Evolutionary conservation across 2,329 filamentous ascomycete genomes (phyloP).

Genomic region (Monosporascus sp.): DNA sequence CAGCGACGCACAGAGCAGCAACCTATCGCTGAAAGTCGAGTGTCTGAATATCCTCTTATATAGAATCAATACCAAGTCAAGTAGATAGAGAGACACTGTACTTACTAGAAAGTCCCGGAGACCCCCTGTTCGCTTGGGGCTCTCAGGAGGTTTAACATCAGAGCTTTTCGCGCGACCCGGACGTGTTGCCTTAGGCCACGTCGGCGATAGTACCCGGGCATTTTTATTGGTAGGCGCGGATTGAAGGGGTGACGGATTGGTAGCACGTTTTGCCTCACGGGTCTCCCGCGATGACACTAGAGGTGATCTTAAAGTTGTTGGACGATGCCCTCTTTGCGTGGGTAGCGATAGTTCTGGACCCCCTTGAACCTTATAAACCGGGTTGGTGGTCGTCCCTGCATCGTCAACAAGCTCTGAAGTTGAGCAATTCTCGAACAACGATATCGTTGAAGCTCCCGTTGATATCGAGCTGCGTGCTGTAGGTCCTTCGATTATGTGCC

Average conservation of each 20-base stretch:
- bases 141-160: constrained; percentile 8
- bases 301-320: constrained; percentile 17
- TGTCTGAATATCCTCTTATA: constrained; percentile 25
- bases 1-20: constrained; percentile 18
- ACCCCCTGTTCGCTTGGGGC: constrained; percentile 14
- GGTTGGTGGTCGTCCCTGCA: background rate
- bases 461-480: background rate
- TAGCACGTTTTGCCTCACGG: constrained; percentile 6
- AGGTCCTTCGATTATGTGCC: background rate
- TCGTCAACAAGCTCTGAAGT: background rate
- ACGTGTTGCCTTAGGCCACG: constrained; percentile 2
- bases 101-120: constrained; percentile 20
- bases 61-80: constrained; percentile 6
- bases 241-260: constrained; percentile 14
- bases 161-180: constrained; percentile 7
- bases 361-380: background rate
- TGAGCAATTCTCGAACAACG: background rate
- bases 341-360: background rate
- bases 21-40: constrained; percentile 21
- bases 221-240: constrained; percentile 13
- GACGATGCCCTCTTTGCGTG: background rate
- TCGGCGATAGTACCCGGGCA: constrained; percentile 9
- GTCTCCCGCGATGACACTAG: constrained; percentile 16
- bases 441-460: background rate
- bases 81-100: background rate